A percentile compares a stretch with the other conserved stretches of the same genome.
Conservation (phyloP, 257 asterid genomes). For the Henckelia pumila region DNA sequence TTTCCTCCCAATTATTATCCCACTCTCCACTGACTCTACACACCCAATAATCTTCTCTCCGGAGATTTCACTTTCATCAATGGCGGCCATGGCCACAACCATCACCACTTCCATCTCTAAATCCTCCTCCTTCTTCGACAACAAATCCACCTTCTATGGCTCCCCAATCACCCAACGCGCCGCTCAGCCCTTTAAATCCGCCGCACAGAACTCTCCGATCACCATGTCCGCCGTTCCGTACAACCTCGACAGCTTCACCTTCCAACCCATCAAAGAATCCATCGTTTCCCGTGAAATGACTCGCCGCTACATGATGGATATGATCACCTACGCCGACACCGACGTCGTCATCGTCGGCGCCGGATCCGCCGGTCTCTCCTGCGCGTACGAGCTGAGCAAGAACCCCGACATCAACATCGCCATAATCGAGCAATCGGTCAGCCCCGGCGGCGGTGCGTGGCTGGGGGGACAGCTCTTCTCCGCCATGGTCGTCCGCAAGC, state of each 20-base stretch:
- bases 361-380: constrained; percentile 45
- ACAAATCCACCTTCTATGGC: constrained; percentile 41
- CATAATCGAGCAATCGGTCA: constrained; percentile 51
- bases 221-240: constrained; percentile 36
- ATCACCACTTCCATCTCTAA: constrained; percentile 29
- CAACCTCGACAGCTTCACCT: constrained; percentile 35
- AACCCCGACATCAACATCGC: constrained; percentile 43
- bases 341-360: constrained; percentile 53
- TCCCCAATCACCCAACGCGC: constrained; percentile 24
- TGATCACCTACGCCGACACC: constrained; percentile 55
- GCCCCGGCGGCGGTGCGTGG: constrained; percentile 66
- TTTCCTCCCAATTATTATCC: not conserved
- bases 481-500: constrained; percentile 52
- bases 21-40: not conserved
- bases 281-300: constrained; percentile 54
- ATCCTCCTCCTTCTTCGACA: constrained; percentile 32
- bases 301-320: constrained; percentile 49
- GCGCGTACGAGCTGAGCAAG: constrained; percentile 53
- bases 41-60: not conserved
- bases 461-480: constrained; percentile 58
- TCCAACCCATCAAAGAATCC: constrained; percentile 49
- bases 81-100: constrained; percentile 52
- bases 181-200: constrained; percentile 27
- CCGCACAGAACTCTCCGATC: constrained; percentile 23
- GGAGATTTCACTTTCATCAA: not conserved